phyloP scores from a whole-genome alignment of 306 rosid genomes.

The Fragaria ananassa region DNA sequence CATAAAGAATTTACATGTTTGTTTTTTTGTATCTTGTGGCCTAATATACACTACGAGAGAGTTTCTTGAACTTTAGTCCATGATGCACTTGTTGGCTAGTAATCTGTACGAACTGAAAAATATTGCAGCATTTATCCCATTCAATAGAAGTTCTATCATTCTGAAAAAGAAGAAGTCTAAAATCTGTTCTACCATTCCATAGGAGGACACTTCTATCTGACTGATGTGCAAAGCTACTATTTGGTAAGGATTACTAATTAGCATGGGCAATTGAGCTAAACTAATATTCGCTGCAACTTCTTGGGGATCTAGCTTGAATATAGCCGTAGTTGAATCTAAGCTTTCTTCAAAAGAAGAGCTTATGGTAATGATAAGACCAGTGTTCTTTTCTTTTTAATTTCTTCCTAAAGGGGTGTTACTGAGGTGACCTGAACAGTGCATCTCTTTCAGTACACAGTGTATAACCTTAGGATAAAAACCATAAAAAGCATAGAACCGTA shows the following conservation, averaged over 20 bases:
- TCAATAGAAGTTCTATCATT: too few species aligned
- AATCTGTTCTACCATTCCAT: too few species aligned
- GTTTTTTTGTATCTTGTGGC: too few species aligned
- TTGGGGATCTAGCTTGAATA: slow-evolving; percentile 31
- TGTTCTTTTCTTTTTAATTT: slow-evolving; percentile 29
- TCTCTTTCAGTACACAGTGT: slow-evolving; percentile 40
- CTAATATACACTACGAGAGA: too few species aligned
- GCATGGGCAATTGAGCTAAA: slow-evolving; percentile 30
- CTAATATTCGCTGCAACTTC: background rate
- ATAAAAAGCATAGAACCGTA: slow-evolving; percentile 50
- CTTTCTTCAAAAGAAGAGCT: slow-evolving; percentile 68
- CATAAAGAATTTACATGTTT: too few species aligned
- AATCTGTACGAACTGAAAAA: too few species aligned
- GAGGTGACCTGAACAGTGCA: slow-evolving; percentile 30
- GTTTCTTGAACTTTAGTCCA: too few species aligned
- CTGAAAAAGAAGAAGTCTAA: too few species aligned
- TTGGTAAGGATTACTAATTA: background rate
- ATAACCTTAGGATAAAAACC: slow-evolving; percentile 38
- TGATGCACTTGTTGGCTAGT: too few species aligned
- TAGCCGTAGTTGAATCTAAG: slow-evolving; percentile 10
- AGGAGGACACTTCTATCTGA: background rate
- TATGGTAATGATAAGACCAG: slow-evolving; percentile 30
- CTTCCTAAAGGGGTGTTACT: slow-evolving; percentile 31
- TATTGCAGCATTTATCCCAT: too few species aligned
- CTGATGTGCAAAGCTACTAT: background rate